Base-by-base conservation (phyloP, 2,329 filamentous ascomycete genomes). In the Phialocephala subalpina region DNA sequence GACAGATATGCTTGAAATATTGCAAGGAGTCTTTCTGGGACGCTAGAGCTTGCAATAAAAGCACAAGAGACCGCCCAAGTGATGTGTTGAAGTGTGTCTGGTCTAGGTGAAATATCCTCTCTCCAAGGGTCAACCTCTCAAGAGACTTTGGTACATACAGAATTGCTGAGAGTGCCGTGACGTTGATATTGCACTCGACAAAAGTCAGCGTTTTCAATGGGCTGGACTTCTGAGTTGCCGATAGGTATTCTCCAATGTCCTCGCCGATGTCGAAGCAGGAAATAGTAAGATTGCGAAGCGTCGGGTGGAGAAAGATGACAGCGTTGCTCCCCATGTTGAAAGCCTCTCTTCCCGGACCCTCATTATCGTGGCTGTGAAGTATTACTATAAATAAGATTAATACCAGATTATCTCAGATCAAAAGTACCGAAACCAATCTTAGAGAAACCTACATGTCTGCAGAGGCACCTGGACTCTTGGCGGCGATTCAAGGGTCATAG, bases 181-280 rank as follows among this genome's bases (percentile, higher is more conserved):
- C 16, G 36, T 47, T 55, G 25, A 62, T 62, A 25, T 62, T 62
- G 36, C 60, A 62, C 35, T 62, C 60, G 47, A 56, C 60, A 40
- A 62, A 62, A 40, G 20, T 62, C 6, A 62, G 60, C 2, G 20
- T 56, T 56, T n/a, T 62, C 3, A 62, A 33, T 20, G 20, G 12
- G 20, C 49, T 62, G 3, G 60, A 62, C 18, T 56, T 62, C 22
- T 38, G 22, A 18, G 22, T 55, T 33, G 47, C 60, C 18, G 49
- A 42, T 8, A 62, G 49, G 56, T 62, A 53, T 33, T 25, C 14
- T 40, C 42, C 47, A 29, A 62, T 33, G n/a, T 62, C 52, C 20
- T 62, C 60, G 60, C 60, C 22, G 8, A 62, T 40, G 35, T 62
- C 60, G 42, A 62, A 62, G 36, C 60, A 62, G 33, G 60, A 62